Evolutionary conservation across 345 rosid species (phyloP).

Genomic region (Ceriops zippeliana): DNA sequence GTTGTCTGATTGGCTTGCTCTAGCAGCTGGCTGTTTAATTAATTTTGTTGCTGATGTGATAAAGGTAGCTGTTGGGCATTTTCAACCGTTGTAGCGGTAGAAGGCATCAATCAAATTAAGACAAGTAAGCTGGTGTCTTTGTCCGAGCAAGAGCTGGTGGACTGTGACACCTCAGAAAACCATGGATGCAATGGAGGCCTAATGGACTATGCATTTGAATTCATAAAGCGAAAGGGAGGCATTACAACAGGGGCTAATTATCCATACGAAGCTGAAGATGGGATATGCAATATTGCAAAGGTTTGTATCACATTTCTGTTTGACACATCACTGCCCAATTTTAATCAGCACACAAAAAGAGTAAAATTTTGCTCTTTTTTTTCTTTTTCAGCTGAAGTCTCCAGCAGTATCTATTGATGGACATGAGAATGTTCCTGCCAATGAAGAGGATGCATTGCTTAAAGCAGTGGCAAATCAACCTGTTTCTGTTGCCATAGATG

Average conservation of each 20-base stretch:
- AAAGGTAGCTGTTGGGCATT: slow-evolving; percentile 88
- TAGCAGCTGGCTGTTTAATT: background rate
- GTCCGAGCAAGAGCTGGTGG: slow-evolving; percentile 68
- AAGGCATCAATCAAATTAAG: slow-evolving; percentile 46
- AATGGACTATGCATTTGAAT: slow-evolving; percentile 63
- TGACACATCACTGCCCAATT: too few relatives aligned
- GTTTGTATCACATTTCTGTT: slow-evolving; percentile 1
- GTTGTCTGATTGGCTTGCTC: background rate
- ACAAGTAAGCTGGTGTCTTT: slow-evolving; percentile 31
- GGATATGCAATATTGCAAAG: slow-evolving; percentile 40
- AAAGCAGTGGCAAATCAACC: slow-evolving; percentile 57
- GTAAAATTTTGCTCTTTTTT: background rate
- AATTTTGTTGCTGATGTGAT: background rate
- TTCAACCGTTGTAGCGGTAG: slow-evolving; percentile 65
- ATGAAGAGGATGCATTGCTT: slow-evolving; percentile 41
- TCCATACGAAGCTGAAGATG: slow-evolving; percentile 49
- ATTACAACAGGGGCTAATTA: slow-evolving; percentile 51
- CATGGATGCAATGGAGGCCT: slow-evolving; percentile 57
- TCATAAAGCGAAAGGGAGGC: slow-evolving; percentile 50
- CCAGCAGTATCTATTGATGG: slow-evolving; percentile 39
- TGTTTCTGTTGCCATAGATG: slow-evolving; percentile 68
- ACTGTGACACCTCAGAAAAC: slow-evolving; percentile 39
- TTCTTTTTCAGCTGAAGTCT: slow-evolving; percentile 22
- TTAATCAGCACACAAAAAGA: too few relatives aligned
- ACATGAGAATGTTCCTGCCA: slow-evolving; percentile 41